Evolutionary conservation across 108 stramenopile species (phyloP), one percentile per base, ranked within the genome.

Genomic region (Cyclotella distinguenda): DNA sequence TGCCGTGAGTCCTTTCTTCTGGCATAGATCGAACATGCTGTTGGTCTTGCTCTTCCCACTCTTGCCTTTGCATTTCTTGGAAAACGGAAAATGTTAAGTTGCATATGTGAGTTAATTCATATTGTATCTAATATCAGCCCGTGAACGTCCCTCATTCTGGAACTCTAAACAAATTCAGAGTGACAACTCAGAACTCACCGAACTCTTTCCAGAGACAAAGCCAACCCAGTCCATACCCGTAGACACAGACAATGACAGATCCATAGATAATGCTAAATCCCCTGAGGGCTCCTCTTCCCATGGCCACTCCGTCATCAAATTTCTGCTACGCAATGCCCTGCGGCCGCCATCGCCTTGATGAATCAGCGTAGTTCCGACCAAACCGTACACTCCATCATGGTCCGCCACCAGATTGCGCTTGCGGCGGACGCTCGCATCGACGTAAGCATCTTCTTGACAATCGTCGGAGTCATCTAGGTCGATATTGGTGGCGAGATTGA

Each of bases 41-140:
- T 23, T 52, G 30, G n/a, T n/a, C n/a, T n/a, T n/a, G 34, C 54
- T 55, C 54, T 55, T 55, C 22, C 54, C 54, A 21, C 54, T 35
- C 18, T 55, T 55, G 54, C 54, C 54, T 1, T 55, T n/a, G 19
- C 54, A 55, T 36, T 25, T 55, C 54, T 55, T 6, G 19, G 34
- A 35, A 1, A 34, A 35, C 12, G 26, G 16, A 23, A 15, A 52
- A 52, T n/a, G n/a, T n/a, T n/a, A n/a, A n/a, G n/a, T n/a, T n/a
- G n/a, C n/a, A n/a, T n/a, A n/a, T n/a, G n/a, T n/a, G n/a, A n/a
- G n/a, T n/a, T n/a, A n/a, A n/a, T n/a, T n/a, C n/a, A n/a, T n/a
- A n/a, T n/a, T n/a, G n/a, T n/a, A n/a, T n/a, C n/a, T n/a, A n/a
- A n/a, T n/a, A n/a, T n/a, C n/a, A n/a, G n/a, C n/a, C n/a, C n/a